Evolutionary conservation across 352 stramenopile genomes (phyloP), one percentile per base, ranked within the genome.

Genomic region (Phytophthora meadii): DNA sequence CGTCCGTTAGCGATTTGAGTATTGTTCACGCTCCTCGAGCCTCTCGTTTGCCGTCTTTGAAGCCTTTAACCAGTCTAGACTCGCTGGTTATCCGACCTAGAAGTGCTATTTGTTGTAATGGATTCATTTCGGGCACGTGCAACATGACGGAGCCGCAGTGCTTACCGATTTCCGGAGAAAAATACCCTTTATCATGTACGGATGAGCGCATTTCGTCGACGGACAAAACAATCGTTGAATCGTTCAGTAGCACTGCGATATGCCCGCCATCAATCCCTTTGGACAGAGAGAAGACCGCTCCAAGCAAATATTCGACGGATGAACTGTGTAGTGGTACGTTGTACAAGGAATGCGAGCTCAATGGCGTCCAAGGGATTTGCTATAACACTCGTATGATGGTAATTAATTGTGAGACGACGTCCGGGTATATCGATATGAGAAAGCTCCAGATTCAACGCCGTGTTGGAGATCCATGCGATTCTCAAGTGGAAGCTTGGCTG

Each of bases 301-400:
- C 72, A 2, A 74, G 47, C 9, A 54, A 64, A 39, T 37, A 68
- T 19, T 72, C 75, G 6, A 74, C 75, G 0, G 65, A 83, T 19
- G 56, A 65, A 14, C 50, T 76, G 1, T 79, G 75, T 25, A 51
- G 32, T 1, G 75, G 75, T 1, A 46, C 75, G 3, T 28, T 68
- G 22, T 83, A 71, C 27, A 77, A 76, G 9, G 15, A 77, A 14
- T 83, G 75, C 47, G 49, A 32, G 17, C 30, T 74, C 17, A 28
- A 60, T 14, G 64, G 56, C 9, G 12, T n/a, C 5, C 55, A 68
- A 30, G 75, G 75, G 5, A 83, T 83, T 0, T 81, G 75, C 60
- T 77, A 59, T 59, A 83, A 79, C n/a, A 68, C 42, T 4, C 58
- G 61, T 1, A 74, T 79, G 68, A 66, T 76, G 51, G 69, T 83